Evolutionary conservation across 129 eudicot species (phyloP), one percentile per base, ranked within the genome.

Genomic region (Helianthus annuus): DNA sequence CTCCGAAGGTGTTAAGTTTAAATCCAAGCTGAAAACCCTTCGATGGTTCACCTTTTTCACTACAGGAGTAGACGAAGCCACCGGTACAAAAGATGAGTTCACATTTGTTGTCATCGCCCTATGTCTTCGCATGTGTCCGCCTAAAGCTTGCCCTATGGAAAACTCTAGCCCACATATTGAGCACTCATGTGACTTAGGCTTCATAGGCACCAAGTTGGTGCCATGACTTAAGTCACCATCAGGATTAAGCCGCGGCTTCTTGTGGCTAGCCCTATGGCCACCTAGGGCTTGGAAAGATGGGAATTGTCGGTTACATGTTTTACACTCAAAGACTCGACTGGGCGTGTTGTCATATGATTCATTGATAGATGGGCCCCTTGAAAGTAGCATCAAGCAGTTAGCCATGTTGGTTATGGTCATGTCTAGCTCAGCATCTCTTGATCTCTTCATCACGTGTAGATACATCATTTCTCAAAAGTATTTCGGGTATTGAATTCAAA

Each of bases 221-320:
- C 39, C 56, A 40, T 74, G 76, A 49, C 45, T 51, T 42, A 49
- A 45, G 40, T 74, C 82, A 12, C 73, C 69, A 27, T 80, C 82
- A 4, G 12, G 13, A 68, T 64, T 46, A 38, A 84, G 29, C 39
- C 87, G 76, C 10, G 91, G 86, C 86, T 81, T 89, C 85, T 92
- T 92, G 88, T 92, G 98, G 79, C 98, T 92, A 4, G 98, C 96
- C 36, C 98, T 84, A 81, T 92, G 98, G 5, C 98, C 98, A 12
- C 98, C 98, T 13, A 92, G 55, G 7, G 98, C 98, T 65, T 92
- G 98, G 63, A 92, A 92, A 17, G 98, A 92, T 1, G 91, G 71
- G 44, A 92, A 92, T 45, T 87, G 89, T 9, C 92, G 79, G 76
- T 92, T 85, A 52, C 97, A 92, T 1, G 97, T 92, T 58, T 89